Evolutionary conservation across 228 moss, liverwort and hornwort genomes (phyloP), one percentile per base, ranked within the genome.

Genomic region (Sphagnum magellanicum): DNA sequence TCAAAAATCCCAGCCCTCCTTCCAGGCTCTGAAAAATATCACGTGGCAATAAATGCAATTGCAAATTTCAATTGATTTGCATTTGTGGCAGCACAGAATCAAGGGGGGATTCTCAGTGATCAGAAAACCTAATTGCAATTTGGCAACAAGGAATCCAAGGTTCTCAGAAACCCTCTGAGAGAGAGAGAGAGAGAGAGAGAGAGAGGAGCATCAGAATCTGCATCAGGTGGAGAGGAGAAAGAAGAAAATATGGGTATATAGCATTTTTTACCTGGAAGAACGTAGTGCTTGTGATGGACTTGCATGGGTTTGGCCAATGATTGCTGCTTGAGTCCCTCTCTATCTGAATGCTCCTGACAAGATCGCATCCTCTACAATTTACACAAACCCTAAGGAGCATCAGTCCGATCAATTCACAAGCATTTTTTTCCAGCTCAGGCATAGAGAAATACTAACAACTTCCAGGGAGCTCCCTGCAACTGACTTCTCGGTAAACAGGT

Each of bases 261-360:
- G 14, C 1, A 72, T 50, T 10, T 50, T 71, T 68, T 68, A 90
- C 97, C 97, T 72, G 91, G 90, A 52, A 98, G 84, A 69, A 93
- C 85, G 67, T 98, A 98, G 70, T 98, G 97, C 73, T 93, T 98
- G 74, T 98, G 91, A 70, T 98, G 93, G 11, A 87, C 91, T 74
- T 93, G 97, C 75, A 91, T 91, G 60, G 97, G 91, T 81, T 93
- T 98, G 49, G 93, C 93, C 81, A 98, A 71, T 3, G 97, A 98
- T 62, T 98, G 97, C 79, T 98, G 97, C 85, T 98, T 98, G 67
- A 98, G 79, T 50, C 97, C 97, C 84, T 98, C 97, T 53, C 97
- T 91, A 80, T 98, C 97, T 59, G 97, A 98, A 81, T 98, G 97
- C 81, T 98, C 97, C 80, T 98, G 97, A 74, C 97, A 98, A 15